Evolutionary conservation across 441 rosid genomes (phyloP), one percentile per base, ranked within the genome.

Genomic region (Erodium trifolium): DNA sequence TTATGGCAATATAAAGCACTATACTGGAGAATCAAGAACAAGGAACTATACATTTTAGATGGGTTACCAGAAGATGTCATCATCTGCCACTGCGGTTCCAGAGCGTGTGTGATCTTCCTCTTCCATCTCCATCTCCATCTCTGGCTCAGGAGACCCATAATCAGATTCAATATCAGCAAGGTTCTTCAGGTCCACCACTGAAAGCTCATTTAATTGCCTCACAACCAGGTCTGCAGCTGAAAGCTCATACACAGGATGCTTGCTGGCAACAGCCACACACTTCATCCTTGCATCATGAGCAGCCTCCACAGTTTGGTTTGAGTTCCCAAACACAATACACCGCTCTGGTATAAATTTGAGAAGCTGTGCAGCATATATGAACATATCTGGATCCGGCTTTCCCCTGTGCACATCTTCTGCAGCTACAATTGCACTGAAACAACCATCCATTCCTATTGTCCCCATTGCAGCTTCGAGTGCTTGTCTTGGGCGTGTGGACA

Each of bases 311-410:
- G 97, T 87, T 79, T 80, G 91, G 70, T 91, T 93, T 0, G 99
- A 89, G 85, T 88, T 93, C 68, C 97, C 97, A 59, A 91, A 91
- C 68, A 93, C 97, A 16, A 93, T 93, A 83, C 99, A 93, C 2
- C 99, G 84, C 68, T 93, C 97, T 0, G 97, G 93, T 69, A 89
- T 89, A 66, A 91, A 85, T 29, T 91, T 81, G 41, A 93, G 87
- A 71, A 89, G 90, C 84, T 93, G 96, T n/a, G 97, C 88, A 0
- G 97, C 97, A 3, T 88, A 89, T 4, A 82, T 66, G 37, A 86
- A 91, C 99, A 91, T 93, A 85, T 93, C 99, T 0, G 99, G 96
- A 70, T 93, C 99, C 0, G 99, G 97, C 75, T 87, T 93, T 43
- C 97, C 99, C 77, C 99, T 79, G 69, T 86, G 71, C 68, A 88